A percentile compares a stretch with the other conserved stretches of the same genome.
Conservation (phyloP, 768 basidiomycete species). For the Russula sp. region DNA sequence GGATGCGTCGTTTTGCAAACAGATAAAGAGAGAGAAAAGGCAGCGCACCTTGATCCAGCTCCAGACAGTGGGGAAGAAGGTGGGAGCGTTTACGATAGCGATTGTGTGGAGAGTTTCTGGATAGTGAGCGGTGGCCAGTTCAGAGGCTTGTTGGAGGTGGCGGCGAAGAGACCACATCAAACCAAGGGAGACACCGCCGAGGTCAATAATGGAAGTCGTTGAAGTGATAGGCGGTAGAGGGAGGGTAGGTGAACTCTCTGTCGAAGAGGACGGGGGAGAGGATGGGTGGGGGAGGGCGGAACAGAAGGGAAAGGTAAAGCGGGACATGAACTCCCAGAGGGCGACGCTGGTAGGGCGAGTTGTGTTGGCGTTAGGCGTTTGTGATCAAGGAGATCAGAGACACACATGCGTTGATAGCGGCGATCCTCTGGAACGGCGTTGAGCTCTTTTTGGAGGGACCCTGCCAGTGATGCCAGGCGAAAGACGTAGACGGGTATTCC, state of each 20-base stretch:
- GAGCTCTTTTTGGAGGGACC: constrained; percentile 56
- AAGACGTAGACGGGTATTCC: constrained; percentile 79
- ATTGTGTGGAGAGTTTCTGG: constrained; percentile 72
- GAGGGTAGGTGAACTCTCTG: neutral
- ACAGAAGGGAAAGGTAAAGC: constrained; percentile 65
- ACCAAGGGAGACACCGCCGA: constrained; percentile 57
- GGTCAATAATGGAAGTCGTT: constrained; percentile 68
- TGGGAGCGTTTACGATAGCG: constrained; percentile 73
- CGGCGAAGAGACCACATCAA: constrained; percentile 67
- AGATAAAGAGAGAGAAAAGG: neutral
- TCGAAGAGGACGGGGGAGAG: neutral
- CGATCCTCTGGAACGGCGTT: constrained; percentile 50
- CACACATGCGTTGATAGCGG: constrained; percentile 70
- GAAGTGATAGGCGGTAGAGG: constrained; percentile 53
- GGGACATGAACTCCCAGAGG: constrained; percentile 64
- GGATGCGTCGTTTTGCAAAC: neutral
- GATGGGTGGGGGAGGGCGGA: constrained; percentile 54
- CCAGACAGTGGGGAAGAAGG: constrained; percentile 83
- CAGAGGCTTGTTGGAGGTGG: constrained; percentile 73
- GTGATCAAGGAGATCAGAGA: constrained; percentile 1
- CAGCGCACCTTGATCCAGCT: constrained; percentile 68
- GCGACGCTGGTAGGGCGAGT: constrained; percentile 45
- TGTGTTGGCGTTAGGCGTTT: neutral
- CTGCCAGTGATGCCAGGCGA: constrained; percentile 57
- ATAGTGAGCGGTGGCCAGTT: constrained; percentile 74